These are phyloP conservation scores for Ustilago curta DNA, from an alignment of 1,284 basidiomycete species.

Conservation along the genomic window DNA sequence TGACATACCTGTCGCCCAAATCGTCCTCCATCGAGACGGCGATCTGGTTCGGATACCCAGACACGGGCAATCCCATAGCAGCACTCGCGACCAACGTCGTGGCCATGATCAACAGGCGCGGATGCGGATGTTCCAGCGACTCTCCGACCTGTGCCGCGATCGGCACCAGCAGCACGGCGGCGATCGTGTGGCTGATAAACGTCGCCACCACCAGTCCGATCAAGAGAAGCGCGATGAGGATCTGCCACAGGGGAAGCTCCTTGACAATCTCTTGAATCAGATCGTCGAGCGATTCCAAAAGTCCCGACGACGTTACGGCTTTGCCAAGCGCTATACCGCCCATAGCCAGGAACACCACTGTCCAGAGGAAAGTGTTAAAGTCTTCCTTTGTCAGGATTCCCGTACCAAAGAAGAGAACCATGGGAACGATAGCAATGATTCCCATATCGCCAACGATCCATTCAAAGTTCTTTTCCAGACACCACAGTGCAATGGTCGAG, in stretches of 20 bases:
- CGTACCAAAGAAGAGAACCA: slow-evolving; percentile 93
- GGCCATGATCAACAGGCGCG: slow-evolving; percentile 69
- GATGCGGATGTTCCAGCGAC: slow-evolving; percentile 73
- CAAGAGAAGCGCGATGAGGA: slow-evolving; percentile 84
- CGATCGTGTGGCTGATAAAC: slow-evolving; percentile 75
- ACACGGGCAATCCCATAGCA: slow-evolving; percentile 98
- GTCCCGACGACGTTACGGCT: slow-evolving; percentile 88
- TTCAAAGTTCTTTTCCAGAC: slow-evolving; percentile 85
- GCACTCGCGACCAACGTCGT: slow-evolving; percentile 92
- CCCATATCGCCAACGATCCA: slow-evolving; percentile 90
- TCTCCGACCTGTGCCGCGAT: slow-evolving; percentile 91
- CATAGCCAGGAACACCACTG: slow-evolving; percentile 75
- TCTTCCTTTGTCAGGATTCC: slow-evolving; percentile 89
- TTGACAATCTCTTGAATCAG: slow-evolving; percentile 79
- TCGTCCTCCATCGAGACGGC: slow-evolving; percentile 90
- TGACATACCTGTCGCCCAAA: slow-evolving; percentile 79
- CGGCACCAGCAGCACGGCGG: slow-evolving; percentile 92
- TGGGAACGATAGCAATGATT: slow-evolving; percentile 90
- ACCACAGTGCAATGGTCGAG: slow-evolving; percentile 91
- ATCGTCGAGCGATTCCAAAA: slow-evolving; percentile 73
- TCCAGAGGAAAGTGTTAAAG: slow-evolving; percentile 69
- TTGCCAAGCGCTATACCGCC: slow-evolving; percentile 96
- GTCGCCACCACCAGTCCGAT: slow-evolving; percentile 83
- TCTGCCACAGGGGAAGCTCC: slow-evolving; percentile 80
- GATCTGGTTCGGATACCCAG: slow-evolving; percentile 87